phyloP scores from a whole-genome alignment of 2,329 filamentous ascomycete genomes.

The Hypoxylon sp. region DNA sequence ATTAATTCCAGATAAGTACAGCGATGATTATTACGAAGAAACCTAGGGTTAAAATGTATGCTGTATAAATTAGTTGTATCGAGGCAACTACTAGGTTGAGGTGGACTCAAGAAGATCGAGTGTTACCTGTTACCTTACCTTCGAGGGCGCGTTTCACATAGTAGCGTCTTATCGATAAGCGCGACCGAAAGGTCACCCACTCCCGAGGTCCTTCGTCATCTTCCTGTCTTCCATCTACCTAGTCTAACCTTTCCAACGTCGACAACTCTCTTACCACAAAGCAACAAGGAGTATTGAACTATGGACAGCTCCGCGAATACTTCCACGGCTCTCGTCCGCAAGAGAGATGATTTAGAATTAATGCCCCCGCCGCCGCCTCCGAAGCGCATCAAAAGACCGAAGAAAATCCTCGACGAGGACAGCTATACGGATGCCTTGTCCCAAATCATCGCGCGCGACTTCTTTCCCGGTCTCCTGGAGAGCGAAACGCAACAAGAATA shows the following conservation, averaged over 20 bases:
- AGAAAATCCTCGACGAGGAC: slow-evolving; percentile 91
- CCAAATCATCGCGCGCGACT: slow-evolving; percentile 95
- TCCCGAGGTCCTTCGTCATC: slow-evolving; percentile 5
- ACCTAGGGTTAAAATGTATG: too few relatives aligned
- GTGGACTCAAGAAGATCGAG: too few relatives aligned
- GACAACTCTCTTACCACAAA: background rate
- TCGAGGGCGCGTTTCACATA: too few relatives aligned
- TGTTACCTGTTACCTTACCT: too few relatives aligned
- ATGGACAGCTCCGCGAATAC: slow-evolving; percentile 54
- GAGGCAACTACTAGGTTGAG: too few relatives aligned
- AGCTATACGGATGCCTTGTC: slow-evolving; percentile 90
- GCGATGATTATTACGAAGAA: too few relatives aligned
- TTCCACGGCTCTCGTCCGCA: slow-evolving; percentile 73
- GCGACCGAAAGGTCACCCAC: background rate
- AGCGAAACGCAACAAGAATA: slow-evolving; percentile 91
- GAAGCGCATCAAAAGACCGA: slow-evolving; percentile 92
- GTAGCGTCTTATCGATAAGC: slow-evolving; percentile 33
- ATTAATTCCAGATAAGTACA: too few relatives aligned
- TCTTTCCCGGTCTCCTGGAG: slow-evolving; percentile 92
- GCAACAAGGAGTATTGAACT: background rate
- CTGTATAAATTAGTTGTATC: too few relatives aligned
- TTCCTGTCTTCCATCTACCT: background rate
- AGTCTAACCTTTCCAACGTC: background rate
- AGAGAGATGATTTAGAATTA: slow-evolving; percentile 73
- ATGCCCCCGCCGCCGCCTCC: slow-evolving; percentile 89